Conservation (phyloP, 768 basidiomycete species). For the Phanerochaete sordida region DNA sequence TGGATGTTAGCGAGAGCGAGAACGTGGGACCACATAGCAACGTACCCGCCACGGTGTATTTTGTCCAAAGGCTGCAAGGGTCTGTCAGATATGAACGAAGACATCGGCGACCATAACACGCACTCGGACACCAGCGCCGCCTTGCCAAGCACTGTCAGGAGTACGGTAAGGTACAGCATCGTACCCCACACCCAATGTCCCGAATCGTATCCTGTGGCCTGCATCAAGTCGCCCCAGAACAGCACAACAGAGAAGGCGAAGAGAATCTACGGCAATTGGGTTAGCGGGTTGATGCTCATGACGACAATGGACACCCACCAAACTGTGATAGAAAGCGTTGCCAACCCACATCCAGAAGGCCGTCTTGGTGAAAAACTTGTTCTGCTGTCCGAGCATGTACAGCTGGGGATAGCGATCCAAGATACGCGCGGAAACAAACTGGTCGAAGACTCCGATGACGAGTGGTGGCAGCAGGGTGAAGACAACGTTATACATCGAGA, state of each 20-base stretch:
- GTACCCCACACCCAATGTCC: conserved; percentile 99
- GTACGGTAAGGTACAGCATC: conserved; percentile 87
- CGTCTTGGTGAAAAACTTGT: conserved; percentile 87
- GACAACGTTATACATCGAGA: conserved; percentile 94
- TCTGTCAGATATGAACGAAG: background rate
- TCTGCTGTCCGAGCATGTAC: conserved; percentile 91
- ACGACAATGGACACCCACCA: conserved; percentile 47
- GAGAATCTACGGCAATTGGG: conserved; percentile 58
- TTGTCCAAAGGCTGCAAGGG: conserved; percentile 87
- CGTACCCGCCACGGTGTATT: conserved; percentile 91
- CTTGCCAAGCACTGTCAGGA: conserved; percentile 95
- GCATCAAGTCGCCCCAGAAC: conserved; percentile 91
- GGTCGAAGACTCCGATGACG: conserved; percentile 97
- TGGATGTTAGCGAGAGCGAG: background rate
- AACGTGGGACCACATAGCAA: background rate
- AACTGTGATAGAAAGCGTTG: conserved; percentile 87
- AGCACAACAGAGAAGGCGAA: conserved; percentile 86
- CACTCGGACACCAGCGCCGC: conserved; percentile 97
- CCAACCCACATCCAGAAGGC: conserved; percentile 91
- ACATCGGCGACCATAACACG: conserved; percentile 29
- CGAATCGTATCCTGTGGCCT: conserved; percentile 73
- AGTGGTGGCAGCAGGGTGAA: conserved; percentile 96
- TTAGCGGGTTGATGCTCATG: background rate
- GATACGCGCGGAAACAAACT: conserved; percentile 96
- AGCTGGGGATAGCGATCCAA: conserved; percentile 96